Conservation (phyloP, 352 stramenopile species). For the Phytophthora pseudosyringae region DNA sequence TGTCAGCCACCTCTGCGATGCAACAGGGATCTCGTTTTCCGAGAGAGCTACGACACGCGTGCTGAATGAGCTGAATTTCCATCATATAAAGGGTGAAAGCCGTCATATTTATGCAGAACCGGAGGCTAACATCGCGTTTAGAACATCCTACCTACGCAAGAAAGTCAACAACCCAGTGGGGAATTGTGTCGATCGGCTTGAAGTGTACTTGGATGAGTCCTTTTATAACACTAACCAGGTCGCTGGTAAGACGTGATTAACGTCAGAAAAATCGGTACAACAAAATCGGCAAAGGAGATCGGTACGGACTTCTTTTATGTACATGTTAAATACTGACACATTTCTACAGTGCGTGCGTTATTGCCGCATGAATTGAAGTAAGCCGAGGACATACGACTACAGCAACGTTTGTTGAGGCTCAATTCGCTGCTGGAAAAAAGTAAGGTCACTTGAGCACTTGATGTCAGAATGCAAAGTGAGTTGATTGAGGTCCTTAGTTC, state of each 20-base stretch:
- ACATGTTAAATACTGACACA: background rate
- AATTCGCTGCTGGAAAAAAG: slow-evolving; percentile 15
- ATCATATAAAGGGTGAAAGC: background rate
- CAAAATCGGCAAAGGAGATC: slow-evolving; percentile 12
- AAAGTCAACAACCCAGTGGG: background rate
- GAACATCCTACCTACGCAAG: background rate
- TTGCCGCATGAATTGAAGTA: slow-evolving; percentile 5
- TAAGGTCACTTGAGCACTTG: too few species aligned
- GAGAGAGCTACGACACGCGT: background rate
- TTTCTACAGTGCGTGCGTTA: slow-evolving; percentile 8
- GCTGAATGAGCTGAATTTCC: background rate
- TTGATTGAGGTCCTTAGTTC: too few species aligned
- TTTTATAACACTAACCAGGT: slow-evolving; percentile 34
- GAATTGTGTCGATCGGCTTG: background rate
- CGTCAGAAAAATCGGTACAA: slow-evolving; percentile 5
- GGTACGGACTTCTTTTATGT: slow-evolving; percentile 3
- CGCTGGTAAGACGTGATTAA: slow-evolving; percentile 28
- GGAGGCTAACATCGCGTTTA: background rate
- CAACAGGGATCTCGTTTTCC: background rate
- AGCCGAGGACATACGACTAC: background rate
- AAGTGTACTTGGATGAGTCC: slow-evolving; percentile 30
- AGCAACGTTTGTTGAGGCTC: slow-evolving; percentile 2
- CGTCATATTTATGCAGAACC: background rate
- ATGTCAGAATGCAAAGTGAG: too few species aligned
- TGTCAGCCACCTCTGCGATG: background rate